Evolutionary conservation across 2,329 filamentous ascomycete genomes (phyloP).

Genomic region (Colletotrichum navitas): DNA sequence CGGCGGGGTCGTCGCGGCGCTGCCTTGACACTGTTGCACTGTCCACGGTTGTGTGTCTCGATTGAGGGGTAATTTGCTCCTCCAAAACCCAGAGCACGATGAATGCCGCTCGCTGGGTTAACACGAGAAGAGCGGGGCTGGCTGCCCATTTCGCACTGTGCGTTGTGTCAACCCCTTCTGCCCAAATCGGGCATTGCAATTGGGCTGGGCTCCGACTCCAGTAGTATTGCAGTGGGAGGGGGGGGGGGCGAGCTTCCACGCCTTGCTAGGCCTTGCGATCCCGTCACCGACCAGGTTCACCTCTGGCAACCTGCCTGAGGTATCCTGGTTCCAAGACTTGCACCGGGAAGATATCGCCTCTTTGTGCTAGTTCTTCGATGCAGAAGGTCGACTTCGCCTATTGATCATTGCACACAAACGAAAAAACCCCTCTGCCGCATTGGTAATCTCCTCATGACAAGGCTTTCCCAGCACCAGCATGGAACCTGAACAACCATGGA

Average conservation of each 20-base stretch:
- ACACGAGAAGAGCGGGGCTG: constrained; percentile 18
- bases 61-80: constrained; percentile 30
- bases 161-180: constrained; percentile 8
- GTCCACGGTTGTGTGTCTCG: constrained; percentile 4
- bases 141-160: neutral
- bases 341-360: neutral
- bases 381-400: constrained; percentile 1
- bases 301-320: constrained; percentile 35
- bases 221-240: constrained; percentile 1
- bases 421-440: constrained; percentile 1
- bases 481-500: constrained; percentile 72
- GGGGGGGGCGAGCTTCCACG: constrained; percentile 5
- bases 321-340: constrained; percentile 17
- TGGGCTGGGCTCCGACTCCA: constrained; percentile 1
- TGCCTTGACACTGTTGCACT: constrained; percentile 30
- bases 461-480: constrained; percentile 23
- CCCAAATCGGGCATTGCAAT: constrained; percentile 19
- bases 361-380: neutral
- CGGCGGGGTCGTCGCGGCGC: constrained; percentile 17
- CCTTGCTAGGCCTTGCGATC: constrained; percentile 14
- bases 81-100: neutral
- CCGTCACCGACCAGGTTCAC: constrained; percentile 11
- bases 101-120: constrained; percentile 9
- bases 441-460: neutral
- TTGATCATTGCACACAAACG: neutral